phyloP scores from a whole-genome alignment of 352 stramenopile genomes.

The Pythium brassicae region DNA sequence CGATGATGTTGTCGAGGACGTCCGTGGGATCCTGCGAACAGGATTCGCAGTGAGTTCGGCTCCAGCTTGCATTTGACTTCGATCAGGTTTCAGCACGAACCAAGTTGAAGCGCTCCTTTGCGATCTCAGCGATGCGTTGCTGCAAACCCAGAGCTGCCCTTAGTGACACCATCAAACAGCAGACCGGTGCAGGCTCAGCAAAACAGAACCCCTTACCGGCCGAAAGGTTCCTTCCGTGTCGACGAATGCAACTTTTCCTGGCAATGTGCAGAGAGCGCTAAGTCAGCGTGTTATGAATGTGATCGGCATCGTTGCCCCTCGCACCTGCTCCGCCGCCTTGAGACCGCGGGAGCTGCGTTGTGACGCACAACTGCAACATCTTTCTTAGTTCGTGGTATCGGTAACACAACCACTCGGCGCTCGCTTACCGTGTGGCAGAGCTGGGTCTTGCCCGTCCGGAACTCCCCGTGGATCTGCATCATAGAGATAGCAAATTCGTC shows the following conservation, averaged over 20 bases:
- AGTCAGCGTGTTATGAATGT: too few species aligned
- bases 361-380: slow-evolving; percentile 55
- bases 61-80: too few species aligned
- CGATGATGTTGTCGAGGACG: slow-evolving; percentile 93
- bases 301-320: too few species aligned
- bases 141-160: too few species aligned
- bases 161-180: too few species aligned
- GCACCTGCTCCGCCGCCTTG: slow-evolving; percentile 77
- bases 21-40: slow-evolving; percentile 67
- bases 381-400: background rate
- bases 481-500: too few species aligned
- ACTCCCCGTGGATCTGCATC: slow-evolving; percentile 91
- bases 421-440: slow-evolving; percentile 84
- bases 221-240: slow-evolving; percentile 94
- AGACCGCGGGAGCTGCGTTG: slow-evolving; percentile 80
- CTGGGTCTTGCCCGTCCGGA: slow-evolving; percentile 94
- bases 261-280: background rate
- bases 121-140: slow-evolving; percentile 81
- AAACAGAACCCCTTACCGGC: slow-evolving; percentile 31
- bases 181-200: slow-evolving; percentile 2
- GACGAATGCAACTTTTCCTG: slow-evolving; percentile 83
- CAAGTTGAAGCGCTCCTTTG: slow-evolving; percentile 75
- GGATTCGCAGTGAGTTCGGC: background rate
- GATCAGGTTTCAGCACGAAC: slow-evolving; percentile 16
- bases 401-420: too few species aligned